These are phyloP conservation scores for Akanthomyces uredinophilus DNA, from an alignment of 2,329 filamentous ascomycete genomes.

Conservation along the genomic window DNA sequence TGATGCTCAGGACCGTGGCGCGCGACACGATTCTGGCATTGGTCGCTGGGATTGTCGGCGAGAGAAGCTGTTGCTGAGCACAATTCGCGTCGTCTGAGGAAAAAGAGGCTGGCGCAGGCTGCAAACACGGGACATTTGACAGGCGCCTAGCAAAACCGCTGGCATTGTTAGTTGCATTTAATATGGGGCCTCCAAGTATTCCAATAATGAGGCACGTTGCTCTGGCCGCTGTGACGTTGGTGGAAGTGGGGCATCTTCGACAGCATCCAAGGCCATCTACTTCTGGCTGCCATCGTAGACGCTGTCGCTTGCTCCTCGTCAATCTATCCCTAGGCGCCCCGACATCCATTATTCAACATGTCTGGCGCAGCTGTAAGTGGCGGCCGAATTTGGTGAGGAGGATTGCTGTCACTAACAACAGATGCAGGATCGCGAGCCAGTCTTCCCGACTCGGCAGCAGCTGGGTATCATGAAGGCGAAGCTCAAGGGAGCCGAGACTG, in stretches of 20 bases:
- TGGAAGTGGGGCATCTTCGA: background rate
- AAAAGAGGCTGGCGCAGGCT: conserved; percentile 9
- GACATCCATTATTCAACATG: conserved; percentile 24
- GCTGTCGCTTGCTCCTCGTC: conserved; percentile 6
- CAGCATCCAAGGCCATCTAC: background rate
- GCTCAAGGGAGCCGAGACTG: conserved; percentile 87
- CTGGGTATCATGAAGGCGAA: conserved; percentile 97
- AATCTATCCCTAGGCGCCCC: conserved; percentile 4
- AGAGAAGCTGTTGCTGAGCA: background rate
- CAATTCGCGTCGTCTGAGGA: conserved; percentile 7
- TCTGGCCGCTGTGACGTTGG: conserved; percentile 10
- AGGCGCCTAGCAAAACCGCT: background rate
- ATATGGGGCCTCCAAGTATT: conserved; percentile 1
- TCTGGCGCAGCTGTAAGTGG: conserved; percentile 36
- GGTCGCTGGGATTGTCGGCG: background rate
- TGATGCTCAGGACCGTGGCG: conserved; percentile 9
- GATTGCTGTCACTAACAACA: background rate
- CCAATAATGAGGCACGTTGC: conserved; percentile 6
- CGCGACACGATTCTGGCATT: conserved; percentile 6
- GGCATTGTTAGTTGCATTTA: conserved; percentile 15
- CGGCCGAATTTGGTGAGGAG: too few species aligned
- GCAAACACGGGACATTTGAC: conserved; percentile 11
- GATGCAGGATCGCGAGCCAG: conserved; percentile 81
- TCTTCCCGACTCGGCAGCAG: conserved; percentile 97
- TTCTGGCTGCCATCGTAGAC: background rate